Evolutionary conservation across 163 green algal genomes (phyloP).

Genomic region (Coccomyxa subellipsoidea): DNA sequence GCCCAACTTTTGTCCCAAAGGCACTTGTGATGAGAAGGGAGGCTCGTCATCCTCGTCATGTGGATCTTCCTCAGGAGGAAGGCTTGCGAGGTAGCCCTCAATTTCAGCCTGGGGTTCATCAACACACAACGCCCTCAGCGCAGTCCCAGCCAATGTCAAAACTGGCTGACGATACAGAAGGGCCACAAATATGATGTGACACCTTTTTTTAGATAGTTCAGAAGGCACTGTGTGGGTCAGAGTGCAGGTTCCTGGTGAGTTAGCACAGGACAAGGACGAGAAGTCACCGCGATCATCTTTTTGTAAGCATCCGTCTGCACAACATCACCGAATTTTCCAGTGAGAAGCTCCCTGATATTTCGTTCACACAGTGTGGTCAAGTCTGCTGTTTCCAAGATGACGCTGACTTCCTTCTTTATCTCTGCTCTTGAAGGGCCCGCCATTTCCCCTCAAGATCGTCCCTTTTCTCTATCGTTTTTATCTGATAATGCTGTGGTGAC

Average conservation of each 20-base stretch:
- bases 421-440: background rate
- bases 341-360: background rate
- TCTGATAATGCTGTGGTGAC: no score
- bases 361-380: background rate
- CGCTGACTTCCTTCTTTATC: background rate
- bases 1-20: background rate
- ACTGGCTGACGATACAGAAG: no score
- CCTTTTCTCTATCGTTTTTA: no score
- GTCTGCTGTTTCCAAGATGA: background rate
- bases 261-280: background rate
- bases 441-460: background rate
- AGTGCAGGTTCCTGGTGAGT: background rate
- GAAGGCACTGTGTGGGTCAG: no score
- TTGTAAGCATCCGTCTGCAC: background rate
- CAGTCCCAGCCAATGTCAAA: no score
- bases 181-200: no score
- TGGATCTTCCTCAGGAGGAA: background rate
- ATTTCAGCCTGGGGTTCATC: background rate
- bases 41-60: background rate
- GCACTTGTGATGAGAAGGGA: background rate
- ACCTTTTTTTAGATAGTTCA: no score
- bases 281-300: background rate
- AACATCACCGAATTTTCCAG: background rate
- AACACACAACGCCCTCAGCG: background rate
- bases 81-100: background rate